Evolutionary conservation across 371 early-diverging fungal genomes (phyloP).

Genomic region (Paramicrosporidium saccamoebae): DNA sequence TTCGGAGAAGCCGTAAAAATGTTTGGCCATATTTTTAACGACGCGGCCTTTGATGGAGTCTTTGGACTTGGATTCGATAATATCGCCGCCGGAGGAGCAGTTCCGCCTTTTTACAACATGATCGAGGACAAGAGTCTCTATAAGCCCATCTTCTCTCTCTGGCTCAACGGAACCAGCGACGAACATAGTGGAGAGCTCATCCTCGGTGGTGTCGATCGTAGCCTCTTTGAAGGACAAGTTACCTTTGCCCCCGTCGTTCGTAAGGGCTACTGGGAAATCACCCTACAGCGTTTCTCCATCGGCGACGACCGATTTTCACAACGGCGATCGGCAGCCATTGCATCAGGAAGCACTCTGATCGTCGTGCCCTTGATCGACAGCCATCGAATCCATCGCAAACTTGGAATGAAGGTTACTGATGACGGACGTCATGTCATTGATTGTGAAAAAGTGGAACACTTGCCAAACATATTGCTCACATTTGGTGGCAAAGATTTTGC

Average conservation of each 20-base stretch:
- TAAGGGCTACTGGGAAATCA: slow-evolving; percentile 81
- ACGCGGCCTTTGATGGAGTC: slow-evolving; percentile 75
- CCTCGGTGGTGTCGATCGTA: slow-evolving; percentile 35
- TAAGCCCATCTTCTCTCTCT: slow-evolving; percentile 46
- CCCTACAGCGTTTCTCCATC: slow-evolving; percentile 24
- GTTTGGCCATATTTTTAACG: slow-evolving; percentile 49
- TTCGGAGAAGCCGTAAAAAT: slow-evolving; percentile 76
- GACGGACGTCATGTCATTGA: slow-evolving; percentile 56
- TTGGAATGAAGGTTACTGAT: slow-evolving; percentile 64
- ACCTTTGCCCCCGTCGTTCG: slow-evolving; percentile 42
- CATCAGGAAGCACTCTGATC: slow-evolving; percentile 45
- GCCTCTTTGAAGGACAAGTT: slow-evolving; percentile 29
- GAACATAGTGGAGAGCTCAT: slow-evolving; percentile 34
- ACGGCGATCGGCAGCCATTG: slow-evolving; percentile 25
- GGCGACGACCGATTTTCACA: slow-evolving; percentile 21
- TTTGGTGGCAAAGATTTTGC: slow-evolving; percentile 29
- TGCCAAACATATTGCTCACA: slow-evolving; percentile 34
- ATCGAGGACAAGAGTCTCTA: slow-evolving; percentile 30
- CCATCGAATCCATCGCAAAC: slow-evolving; percentile 35
- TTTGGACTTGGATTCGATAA: slow-evolving; percentile 60
- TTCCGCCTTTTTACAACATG: slow-evolving; percentile 73
- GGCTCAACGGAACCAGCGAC: slow-evolving; percentile 16
- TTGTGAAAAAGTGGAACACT: slow-evolving; percentile 16
- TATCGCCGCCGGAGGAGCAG: slow-evolving; percentile 44
- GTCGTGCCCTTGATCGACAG: slow-evolving; percentile 31